Base-by-base conservation (phyloP, 2,329 filamentous ascomycete species). In the Ophiostoma pallidulum region DNA sequence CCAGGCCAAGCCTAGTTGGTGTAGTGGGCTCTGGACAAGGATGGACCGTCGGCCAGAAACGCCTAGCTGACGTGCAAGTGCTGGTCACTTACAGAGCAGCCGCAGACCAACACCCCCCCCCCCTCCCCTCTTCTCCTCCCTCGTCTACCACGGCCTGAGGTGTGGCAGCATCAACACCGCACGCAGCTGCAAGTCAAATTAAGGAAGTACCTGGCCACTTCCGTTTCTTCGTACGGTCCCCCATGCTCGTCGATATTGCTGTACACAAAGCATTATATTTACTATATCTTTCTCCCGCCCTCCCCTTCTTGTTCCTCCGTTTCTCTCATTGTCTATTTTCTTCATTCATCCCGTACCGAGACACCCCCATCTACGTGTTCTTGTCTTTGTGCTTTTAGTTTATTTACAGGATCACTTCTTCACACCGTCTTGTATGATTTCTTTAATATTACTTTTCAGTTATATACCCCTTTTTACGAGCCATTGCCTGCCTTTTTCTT, bases 241-340 rank as follows among this genome's bases (percentile, higher is more conserved):
- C 16, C 42, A 38, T 37, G n/a, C 12, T 38, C n/a, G n/a, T n/a
- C n/a, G n/a, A n/a, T n/a, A n/a, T n/a, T n/a, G n/a, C n/a, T n/a
- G n/a, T n/a, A n/a, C n/a, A n/a, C n/a, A n/a, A n/a, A n/a, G 24
- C 19, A 31, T 14, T 33, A 45, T 26, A 29, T 43, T 28, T 40
- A 40, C 47, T 48, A 44, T 48, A 44, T 45, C 41, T 40, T 43
- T 33, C 29, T 44, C 13, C 22, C 18, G 16, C 24, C n/a, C 33
- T 26, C 19, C 12, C 22, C 32, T 16, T 19, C 3, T n/a, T 19
- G n/a, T 14, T 35, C 41, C 16, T 47, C 19, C n/a, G 8, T 5
- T 13, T 43, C 31, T 7, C 8, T 42, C 12, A 28, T 28, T 28
- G 5, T 28, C 10, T 28, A 5, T 28, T 28, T 10, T 28, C 10